Percentiles rank a stretch among this genome's conserved stretches.
Evolutionary conservation across 2,329 filamentous ascomycete species (phyloP).

Genomic region (Colletotrichum noveboracense): DNA sequence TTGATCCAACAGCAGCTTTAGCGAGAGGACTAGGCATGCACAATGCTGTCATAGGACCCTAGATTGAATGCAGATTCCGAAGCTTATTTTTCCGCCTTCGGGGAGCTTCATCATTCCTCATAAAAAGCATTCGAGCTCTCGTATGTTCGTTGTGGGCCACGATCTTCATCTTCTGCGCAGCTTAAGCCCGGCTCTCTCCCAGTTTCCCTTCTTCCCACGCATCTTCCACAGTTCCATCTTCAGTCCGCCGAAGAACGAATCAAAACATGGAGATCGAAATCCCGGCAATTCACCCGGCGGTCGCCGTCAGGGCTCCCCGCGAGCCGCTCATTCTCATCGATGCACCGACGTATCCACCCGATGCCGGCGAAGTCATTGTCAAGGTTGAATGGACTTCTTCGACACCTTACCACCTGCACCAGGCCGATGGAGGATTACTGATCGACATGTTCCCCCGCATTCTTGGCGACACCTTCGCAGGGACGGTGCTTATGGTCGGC

Average conservation of each 20-base stretch:
- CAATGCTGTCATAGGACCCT: constrained; percentile 18
- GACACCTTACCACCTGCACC: constrained; percentile 66
- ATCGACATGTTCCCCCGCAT: constrained; percentile 52
- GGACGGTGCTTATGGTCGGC: constrained; percentile 58
- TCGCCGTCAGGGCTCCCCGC: constrained; percentile 26
- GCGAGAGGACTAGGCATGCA: constrained; percentile 10
- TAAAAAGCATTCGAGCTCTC: not conserved
- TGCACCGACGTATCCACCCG: constrained; percentile 35
- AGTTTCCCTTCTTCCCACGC: not conserved
- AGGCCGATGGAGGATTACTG: constrained; percentile 63
- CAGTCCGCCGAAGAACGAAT: not conserved
- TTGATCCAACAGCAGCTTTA: not conserved
- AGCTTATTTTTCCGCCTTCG: not conserved
- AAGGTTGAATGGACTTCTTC: constrained; percentile 64
- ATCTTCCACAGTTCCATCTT: not conserved
- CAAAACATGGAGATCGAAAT: constrained; percentile 19
- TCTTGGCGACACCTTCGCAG: constrained; percentile 56
- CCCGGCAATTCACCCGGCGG: constrained; percentile 29
- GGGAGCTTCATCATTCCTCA: not conserved
- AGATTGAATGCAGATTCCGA: not conserved
- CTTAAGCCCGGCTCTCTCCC: not conserved
- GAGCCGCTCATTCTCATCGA: constrained; percentile 27
- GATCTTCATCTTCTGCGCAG: not conserved
- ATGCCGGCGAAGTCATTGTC: constrained; percentile 55
- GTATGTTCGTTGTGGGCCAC: not conserved